phyloP scores from a whole-genome alignment of 1,284 basidiomycete species.

The Ganoderma multipileum region DNA sequence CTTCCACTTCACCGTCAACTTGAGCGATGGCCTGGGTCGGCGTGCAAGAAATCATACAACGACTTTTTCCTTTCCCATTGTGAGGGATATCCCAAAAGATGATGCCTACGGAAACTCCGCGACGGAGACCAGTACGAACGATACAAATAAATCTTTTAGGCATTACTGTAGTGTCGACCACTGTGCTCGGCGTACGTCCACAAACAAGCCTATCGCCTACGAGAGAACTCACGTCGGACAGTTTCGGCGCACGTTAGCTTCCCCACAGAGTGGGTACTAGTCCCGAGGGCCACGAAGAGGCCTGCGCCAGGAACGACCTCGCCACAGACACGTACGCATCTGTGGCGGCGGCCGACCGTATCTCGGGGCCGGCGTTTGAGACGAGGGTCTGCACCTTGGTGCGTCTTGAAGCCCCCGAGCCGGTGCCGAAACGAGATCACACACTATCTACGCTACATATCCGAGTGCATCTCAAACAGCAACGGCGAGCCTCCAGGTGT shows the following conservation, averaged over 20 bases:
- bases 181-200: background rate
- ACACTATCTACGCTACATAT: background rate
- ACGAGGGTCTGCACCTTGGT: background rate
- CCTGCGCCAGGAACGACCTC: conserved; percentile 20
- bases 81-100: no score
- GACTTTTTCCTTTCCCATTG: no score
- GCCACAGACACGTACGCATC: background rate
- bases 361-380: conserved; percentile 13
- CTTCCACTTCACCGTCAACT: no score
- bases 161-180: no score
- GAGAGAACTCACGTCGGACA: background rate
- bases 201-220: background rate
- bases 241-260: conserved; percentile 24
- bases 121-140: no score
- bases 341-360: conserved; percentile 14
- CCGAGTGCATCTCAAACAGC: background rate
- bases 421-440: background rate
- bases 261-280: conserved; percentile 19
- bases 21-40: no score
- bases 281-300: conserved; percentile 25
- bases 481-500: background rate
- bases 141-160: no score
- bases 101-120: no score
- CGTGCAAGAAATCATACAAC: no score
- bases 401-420: conserved; percentile 1